Evolutionary conservation across 106 monocot genomes (phyloP).

Genomic region (Acorus gramineus): DNA sequence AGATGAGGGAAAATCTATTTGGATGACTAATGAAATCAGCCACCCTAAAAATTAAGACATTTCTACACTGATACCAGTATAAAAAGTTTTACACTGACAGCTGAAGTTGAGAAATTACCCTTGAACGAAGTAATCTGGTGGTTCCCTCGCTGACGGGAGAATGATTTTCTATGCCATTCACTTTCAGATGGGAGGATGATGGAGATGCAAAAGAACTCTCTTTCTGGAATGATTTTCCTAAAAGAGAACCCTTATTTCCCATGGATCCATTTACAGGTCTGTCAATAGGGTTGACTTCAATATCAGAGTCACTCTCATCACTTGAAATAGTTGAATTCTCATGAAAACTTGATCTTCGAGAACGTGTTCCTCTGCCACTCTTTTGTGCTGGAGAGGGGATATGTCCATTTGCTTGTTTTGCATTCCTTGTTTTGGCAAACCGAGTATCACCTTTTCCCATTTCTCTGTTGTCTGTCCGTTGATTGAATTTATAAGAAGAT

Average conservation of each 20-base stretch:
- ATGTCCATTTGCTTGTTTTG: conserved; percentile 1
- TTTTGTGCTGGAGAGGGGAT: not conserved
- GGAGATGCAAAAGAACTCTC: conserved; percentile 4
- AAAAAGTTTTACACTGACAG: too few species aligned
- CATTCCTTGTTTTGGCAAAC: conserved; percentile 3
- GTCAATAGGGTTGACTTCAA: not conserved
- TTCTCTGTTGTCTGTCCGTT: conserved; percentile 1
- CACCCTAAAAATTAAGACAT: too few species aligned
- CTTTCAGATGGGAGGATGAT: not conserved
- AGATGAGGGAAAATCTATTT: too few species aligned
- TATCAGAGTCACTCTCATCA: conserved; percentile 24
- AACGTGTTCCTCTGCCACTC: conserved; percentile 1
- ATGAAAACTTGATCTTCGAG: conserved; percentile 6
- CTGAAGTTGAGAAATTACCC: too few species aligned
- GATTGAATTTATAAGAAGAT: not conserved
- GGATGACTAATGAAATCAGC: too few species aligned
- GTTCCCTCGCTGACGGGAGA: too few species aligned
- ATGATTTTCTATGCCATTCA: conserved; percentile 3
- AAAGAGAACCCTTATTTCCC: not conserved
- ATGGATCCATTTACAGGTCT: conserved; percentile 1
- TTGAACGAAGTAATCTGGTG: too few species aligned
- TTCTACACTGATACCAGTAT: too few species aligned
- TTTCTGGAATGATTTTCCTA: conserved; percentile 10
- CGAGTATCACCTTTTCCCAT: conserved; percentile 7
- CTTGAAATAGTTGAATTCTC: not conserved